Conservation (phyloP, 2,329 filamentous ascomycete species). For the Penicillium capsulatum region DNA sequence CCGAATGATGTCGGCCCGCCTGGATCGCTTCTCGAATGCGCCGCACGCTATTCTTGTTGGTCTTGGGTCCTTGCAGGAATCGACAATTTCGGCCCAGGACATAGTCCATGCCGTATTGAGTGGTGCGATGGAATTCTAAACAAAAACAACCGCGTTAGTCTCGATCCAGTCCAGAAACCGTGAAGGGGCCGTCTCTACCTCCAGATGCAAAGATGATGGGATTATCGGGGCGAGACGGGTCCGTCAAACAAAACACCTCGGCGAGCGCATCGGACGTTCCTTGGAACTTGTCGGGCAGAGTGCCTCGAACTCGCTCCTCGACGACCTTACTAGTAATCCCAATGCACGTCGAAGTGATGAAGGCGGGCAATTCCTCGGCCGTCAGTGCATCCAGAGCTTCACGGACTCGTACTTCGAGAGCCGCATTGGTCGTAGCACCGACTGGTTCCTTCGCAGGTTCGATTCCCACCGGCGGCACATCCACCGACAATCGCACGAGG, state of each 20-base stretch:
- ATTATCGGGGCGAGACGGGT: slow-evolving; percentile 68
- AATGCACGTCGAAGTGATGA: slow-evolving; percentile 64
- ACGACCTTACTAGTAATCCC: slow-evolving; percentile 65
- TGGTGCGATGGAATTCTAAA: slow-evolving; percentile 67
- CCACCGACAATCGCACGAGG: slow-evolving; percentile 55
- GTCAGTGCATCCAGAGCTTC: slow-evolving; percentile 62
- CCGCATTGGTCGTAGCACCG: slow-evolving; percentile 53
- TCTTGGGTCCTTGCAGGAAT: slow-evolving; percentile 71
- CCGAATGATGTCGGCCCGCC: slow-evolving; percentile 64
- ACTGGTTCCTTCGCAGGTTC: slow-evolving; percentile 54
- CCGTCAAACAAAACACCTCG: slow-evolving; percentile 72
- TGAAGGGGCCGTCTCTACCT: slow-evolving; percentile 48
- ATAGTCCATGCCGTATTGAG: slow-evolving; percentile 69
- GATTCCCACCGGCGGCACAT: slow-evolving; percentile 51
- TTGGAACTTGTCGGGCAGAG: slow-evolving; percentile 59
- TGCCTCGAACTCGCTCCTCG: slow-evolving; percentile 63
- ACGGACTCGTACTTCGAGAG: slow-evolving; percentile 59
- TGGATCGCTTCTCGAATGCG: slow-evolving; percentile 61
- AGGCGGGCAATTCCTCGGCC: slow-evolving; percentile 66
- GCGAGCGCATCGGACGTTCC: slow-evolving; percentile 69
- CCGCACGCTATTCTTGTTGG: slow-evolving; percentile 58
- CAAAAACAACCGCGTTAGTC: background rate
- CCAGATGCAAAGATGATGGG: slow-evolving; percentile 73
- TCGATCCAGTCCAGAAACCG: background rate
- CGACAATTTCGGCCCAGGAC: slow-evolving; percentile 72